Conservation (phyloP, 257 asterid species). For the Solanum appendiculatum region DNA sequence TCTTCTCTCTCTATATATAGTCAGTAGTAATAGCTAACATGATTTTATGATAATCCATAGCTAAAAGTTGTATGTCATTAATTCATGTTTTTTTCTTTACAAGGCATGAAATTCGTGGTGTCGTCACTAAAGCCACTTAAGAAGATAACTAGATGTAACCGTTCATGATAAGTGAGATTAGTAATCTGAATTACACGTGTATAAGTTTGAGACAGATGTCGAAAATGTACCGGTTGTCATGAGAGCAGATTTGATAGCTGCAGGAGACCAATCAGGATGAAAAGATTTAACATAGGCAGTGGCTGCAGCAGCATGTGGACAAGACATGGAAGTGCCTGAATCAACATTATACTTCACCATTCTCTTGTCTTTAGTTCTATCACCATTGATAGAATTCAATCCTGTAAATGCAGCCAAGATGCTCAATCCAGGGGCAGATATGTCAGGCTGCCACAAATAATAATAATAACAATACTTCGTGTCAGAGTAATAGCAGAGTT, state of each 20-base stretch:
- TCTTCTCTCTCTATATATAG: no score
- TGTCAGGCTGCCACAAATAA: conserved; percentile 49
- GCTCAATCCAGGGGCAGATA: conserved; percentile 74
- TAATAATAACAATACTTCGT: not conserved
- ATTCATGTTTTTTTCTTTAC: no score
- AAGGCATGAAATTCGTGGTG: no score
- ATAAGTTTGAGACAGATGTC: not conserved
- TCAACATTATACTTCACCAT: conserved; percentile 27
- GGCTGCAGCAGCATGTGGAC: conserved; percentile 75
- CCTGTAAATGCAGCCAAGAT: conserved; percentile 59
- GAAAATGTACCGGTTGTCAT: conserved; percentile 61
- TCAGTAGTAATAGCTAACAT: not conserved
- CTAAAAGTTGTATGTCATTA: no score
- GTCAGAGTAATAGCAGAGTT: not conserved
- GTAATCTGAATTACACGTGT: not conserved
- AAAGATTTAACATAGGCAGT: conserved; percentile 70
- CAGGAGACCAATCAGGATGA: conserved; percentile 65
- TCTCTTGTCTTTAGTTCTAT: conserved; percentile 12
- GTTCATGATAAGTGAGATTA: not conserved
- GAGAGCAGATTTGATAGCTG: conserved; percentile 82
- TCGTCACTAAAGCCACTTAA: not conserved
- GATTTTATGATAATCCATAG: not conserved
- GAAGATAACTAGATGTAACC: not conserved
- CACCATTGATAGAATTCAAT: conserved; percentile 10
- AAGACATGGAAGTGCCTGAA: conserved; percentile 93